Conservation (phyloP, 2,329 filamentous ascomycete genomes). For the Cercospora beticola region DNA sequence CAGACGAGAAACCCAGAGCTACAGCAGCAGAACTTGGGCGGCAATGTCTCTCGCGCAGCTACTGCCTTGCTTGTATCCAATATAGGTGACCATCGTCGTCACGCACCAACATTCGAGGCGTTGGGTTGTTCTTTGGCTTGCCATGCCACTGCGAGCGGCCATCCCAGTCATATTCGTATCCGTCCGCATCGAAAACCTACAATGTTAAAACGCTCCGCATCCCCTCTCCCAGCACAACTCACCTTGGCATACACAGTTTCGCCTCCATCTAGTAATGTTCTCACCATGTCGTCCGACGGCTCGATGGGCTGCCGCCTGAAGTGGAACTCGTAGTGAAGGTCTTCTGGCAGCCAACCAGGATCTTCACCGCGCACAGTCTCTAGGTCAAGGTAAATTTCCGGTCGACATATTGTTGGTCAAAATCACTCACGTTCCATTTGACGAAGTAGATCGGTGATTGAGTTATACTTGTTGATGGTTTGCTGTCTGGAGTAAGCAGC, state of each 20-base stretch:
- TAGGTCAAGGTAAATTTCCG: background rate
- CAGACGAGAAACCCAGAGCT: background rate
- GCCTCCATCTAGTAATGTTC: conserved; percentile 5
- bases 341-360: background rate
- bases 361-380: conserved; percentile 1
- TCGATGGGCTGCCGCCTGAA: conserved; percentile 6
- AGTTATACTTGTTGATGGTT: background rate
- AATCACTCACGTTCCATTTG: background rate
- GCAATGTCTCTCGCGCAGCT: background rate
- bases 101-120: background rate
- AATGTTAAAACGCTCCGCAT: background rate
- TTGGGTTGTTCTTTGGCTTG: background rate
- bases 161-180: conserved; percentile 11
- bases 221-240: background rate
- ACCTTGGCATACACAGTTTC: background rate
- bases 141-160: conserved; percentile 1
- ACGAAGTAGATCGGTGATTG: background rate
- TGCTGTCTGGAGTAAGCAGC: conserved; percentile 7
- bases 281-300: conserved; percentile 1
- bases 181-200: conserved; percentile 7
- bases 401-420: background rate
- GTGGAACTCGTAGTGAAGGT: conserved; percentile 7
- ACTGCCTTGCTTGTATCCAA: background rate
- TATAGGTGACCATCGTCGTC: background rate
- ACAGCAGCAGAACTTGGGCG: background rate